A percentile compares a stretch with the other conserved stretches of the same genome.
These are phyloP conservation scores for Deakozyma indianensis DNA, from an alignment of 805 yeast genomes.

Conservation along the genomic window DNA sequence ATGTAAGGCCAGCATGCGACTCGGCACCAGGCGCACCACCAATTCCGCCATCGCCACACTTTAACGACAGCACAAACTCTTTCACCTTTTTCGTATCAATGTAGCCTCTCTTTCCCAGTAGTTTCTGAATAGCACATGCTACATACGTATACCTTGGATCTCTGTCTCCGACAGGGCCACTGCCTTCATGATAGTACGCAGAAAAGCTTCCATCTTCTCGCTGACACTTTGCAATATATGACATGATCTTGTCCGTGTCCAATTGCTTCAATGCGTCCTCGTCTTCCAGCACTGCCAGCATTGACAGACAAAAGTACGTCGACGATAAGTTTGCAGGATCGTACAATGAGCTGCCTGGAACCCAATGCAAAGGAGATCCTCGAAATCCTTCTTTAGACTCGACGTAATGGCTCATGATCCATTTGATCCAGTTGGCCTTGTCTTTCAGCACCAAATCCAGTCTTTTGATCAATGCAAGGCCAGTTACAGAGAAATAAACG, in stretches of 20 bases:
- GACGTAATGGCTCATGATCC: constrained; percentile 36
- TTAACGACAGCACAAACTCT: constrained; percentile 24
- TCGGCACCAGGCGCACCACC: constrained; percentile 40
- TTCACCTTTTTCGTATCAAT: constrained; percentile 30
- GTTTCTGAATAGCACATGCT: constrained; percentile 39
- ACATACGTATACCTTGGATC: constrained; percentile 63
- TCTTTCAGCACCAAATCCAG: constrained; percentile 20
- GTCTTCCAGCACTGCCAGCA: constrained; percentile 34
- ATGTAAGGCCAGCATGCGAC: constrained; percentile 72
- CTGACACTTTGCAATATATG: constrained; percentile 47
- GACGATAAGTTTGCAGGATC: constrained; percentile 58
- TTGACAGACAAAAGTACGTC: constrained; percentile 57
- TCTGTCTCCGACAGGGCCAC: constrained; percentile 38
- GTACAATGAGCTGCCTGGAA: constrained; percentile 17
- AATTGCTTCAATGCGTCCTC: constrained; percentile 26
- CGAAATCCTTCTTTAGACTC: constrained; percentile 37
- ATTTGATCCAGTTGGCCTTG: constrained; percentile 23
- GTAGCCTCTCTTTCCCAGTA: constrained; percentile 14
- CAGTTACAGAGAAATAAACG: constrained; percentile 55
- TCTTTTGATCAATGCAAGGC: constrained; percentile 33
- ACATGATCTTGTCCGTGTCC: constrained; percentile 30
- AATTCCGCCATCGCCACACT: constrained; percentile 50
- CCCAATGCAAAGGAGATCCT: constrained; percentile 35
- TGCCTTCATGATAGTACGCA: constrained; percentile 24
- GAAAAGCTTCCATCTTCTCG: constrained; percentile 41